phyloP scores from a whole-genome alignment of 2,329 filamentous ascomycete genomes.

The Clarireedia sp. region DNA sequence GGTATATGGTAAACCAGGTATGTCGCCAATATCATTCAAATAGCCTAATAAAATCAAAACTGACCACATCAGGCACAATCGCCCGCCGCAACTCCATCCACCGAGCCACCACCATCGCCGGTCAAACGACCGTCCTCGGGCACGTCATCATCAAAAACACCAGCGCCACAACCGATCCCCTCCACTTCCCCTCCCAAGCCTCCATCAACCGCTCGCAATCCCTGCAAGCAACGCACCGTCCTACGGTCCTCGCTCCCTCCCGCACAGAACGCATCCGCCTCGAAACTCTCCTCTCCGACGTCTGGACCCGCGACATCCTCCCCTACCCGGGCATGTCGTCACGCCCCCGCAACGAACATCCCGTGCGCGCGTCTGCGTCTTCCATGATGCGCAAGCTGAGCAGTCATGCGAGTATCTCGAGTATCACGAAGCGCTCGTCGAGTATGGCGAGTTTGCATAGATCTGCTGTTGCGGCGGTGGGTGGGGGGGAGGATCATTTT shows the following conservation, averaged over 20 bases:
- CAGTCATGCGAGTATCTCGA: conserved; percentile 63
- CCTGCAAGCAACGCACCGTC: conserved; percentile 58
- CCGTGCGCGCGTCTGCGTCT: conserved; percentile 71
- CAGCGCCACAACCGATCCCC: conserved; percentile 50
- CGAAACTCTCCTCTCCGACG: conserved; percentile 64
- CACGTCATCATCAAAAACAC: conserved; percentile 87
- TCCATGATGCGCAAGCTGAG: conserved; percentile 85
- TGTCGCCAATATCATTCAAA: conserved; percentile 7
- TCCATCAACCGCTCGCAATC: conserved; percentile 72
- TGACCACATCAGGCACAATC: conserved; percentile 41
- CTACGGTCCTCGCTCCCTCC: conserved; percentile 65
- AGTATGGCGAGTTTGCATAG: conserved; percentile 26
- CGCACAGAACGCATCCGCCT: conserved; percentile 70
- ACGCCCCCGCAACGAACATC: conserved; percentile 57
- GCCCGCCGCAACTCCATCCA: conserved; percentile 70
- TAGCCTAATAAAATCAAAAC: neutral
- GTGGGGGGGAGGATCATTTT: conserved; percentile 13
- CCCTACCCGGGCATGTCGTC: conserved; percentile 76
- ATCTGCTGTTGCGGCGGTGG: neutral
- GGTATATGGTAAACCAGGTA: conserved; percentile 66
- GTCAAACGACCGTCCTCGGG: conserved; percentile 57
- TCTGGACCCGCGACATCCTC: conserved; percentile 75
- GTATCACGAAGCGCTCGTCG: conserved; percentile 58
- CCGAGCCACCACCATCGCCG: conserved; percentile 60
- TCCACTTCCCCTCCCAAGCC: conserved; percentile 32